Evolutionary conservation across 805 yeast species (phyloP), one percentile per base, ranked within the genome.

Genomic region (Candida sanyiensis): DNA sequence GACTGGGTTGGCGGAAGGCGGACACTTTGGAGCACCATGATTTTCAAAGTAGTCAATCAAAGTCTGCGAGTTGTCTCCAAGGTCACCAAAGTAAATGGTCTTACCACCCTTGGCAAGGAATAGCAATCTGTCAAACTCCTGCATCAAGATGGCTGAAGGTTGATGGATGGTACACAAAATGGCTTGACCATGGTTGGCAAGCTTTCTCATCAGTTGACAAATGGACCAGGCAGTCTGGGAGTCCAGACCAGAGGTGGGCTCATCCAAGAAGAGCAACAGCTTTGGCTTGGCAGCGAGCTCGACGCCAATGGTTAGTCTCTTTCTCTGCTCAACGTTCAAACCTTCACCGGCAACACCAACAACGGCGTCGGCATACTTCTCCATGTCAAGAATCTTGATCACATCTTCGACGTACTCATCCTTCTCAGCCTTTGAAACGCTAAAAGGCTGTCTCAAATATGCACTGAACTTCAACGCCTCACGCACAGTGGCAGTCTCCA

Each of bases 151-250:
- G 38, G 94, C 89, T 7, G 93, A 83, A 53, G 95, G 94, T 61
- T 83, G 94, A 62, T 83, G 93, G 49, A 83, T 83, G 20, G 94
- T 83, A 66, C 83, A 77, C 56, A 77, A 62, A 53, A 77, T 75
- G 28, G 82, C 81, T 56, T 77, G 81, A 28, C 82, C 82, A 48
- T 70, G 71, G 48, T 69, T 62, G 6, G 82, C 78, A 43, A 77
- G 58, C 48, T 73, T 73, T 57, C 76, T 69, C 75, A 77, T 67
- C 58, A 77, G 65, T 54, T 73, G 70, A 57, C 78, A 73, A 49
- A 77, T 72, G 24, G 82, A 70, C 80, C 81, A 77, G 11, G 83
- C 81, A 29, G 83, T 73, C 58, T 77, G 82, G 16, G 82, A 77
- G 54, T 77, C 83, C 52, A 77, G 61, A 59, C 83, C 83, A 34